Conservation (phyloP, 352 stramenopile species). For the Achlya hypogyna region DNA sequence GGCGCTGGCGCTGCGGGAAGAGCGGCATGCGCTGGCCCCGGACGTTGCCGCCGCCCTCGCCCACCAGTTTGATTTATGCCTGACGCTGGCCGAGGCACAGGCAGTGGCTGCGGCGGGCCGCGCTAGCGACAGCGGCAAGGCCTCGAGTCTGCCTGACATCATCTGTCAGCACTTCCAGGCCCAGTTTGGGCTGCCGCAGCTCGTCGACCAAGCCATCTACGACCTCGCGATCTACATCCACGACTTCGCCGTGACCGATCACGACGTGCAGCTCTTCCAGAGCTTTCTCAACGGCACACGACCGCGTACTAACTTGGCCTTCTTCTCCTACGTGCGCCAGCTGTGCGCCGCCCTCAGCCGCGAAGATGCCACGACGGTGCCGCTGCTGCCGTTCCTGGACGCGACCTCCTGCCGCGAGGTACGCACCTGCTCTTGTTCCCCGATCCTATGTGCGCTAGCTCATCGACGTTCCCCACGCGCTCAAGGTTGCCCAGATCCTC, state of each 20-base stretch:
- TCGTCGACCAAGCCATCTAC: conserved; percentile 40
- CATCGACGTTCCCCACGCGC: conserved; percentile 33
- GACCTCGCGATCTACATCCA: conserved; percentile 29
- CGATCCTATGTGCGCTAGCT: conserved; percentile 55
- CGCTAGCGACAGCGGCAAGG: neutral
- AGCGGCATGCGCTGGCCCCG: neutral
- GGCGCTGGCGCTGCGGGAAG: neutral
- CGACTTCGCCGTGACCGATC: conserved; percentile 33
- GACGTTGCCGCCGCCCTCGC: neutral
- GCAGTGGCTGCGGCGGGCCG: neutral
- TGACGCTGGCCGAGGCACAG: neutral
- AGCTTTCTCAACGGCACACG: conserved; percentile 40
- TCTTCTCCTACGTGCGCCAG: conserved; percentile 41
- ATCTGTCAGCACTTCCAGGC: conserved; percentile 56
- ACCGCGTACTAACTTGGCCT: conserved; percentile 45
- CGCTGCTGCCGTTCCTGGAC: neutral
- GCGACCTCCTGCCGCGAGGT: neutral
- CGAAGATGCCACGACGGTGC: neutral
- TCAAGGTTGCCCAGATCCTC: conserved; percentile 33
- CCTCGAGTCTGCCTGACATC: neutral
- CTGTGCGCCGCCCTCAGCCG: neutral
- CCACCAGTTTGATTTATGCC: neutral
- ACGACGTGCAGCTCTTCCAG: conserved; percentile 51
- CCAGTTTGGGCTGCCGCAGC: conserved; percentile 38
- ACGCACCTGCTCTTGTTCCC: too few species aligned